Evolutionary conservation across 2,329 filamentous ascomycete genomes (phyloP).

Genomic region (Epichloe sp.): DNA sequence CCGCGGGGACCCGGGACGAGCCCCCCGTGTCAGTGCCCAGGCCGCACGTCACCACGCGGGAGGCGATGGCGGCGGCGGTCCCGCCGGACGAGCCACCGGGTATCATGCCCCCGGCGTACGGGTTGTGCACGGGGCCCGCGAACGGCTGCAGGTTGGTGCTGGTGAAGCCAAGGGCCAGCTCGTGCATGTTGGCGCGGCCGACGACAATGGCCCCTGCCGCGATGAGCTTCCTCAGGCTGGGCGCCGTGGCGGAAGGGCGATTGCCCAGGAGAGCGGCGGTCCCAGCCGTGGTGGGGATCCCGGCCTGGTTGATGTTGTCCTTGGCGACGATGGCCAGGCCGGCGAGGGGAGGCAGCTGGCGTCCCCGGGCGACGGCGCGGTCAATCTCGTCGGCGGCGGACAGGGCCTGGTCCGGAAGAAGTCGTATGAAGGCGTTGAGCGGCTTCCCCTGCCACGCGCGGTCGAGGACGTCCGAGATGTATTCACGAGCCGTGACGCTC

Average conservation of each 20-base stretch:
- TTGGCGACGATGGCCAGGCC: conserved; percentile 12
- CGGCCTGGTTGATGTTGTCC: conserved; percentile 11
- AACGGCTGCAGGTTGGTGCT: conserved; percentile 10
- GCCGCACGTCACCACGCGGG: conserved; percentile 10
- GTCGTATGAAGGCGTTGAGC: conserved; percentile 2
- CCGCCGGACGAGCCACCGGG: conserved; percentile 12
- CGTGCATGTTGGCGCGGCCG: conserved; percentile 42
- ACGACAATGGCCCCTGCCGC: conserved; percentile 16
- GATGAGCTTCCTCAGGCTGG: conserved; percentile 9
- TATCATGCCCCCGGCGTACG: conserved; percentile 7
- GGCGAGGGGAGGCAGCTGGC: conserved; percentile 8
- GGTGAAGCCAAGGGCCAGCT: conserved; percentile 9
- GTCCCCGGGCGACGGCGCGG: conserved; percentile 4
- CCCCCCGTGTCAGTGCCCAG: conserved; percentile 13
- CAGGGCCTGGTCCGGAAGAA: conserved; percentile 1
- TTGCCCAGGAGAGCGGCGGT: conserved; percentile 7
- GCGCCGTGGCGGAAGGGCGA: conserved; percentile 7
- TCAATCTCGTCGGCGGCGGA: conserved; percentile 1
- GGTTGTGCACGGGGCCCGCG: conserved; percentile 9
- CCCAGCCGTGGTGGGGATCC: conserved; percentile 7
- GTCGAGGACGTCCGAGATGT: conserved; percentile 2
- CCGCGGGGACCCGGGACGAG: conserved; percentile 9
- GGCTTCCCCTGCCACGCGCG: conserved; percentile 1
- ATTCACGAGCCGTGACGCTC: conserved; percentile 1
- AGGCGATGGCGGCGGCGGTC: conserved; percentile 9